A percentile compares a stretch with the other conserved stretches of the same genome.
These are phyloP conservation scores for Dalechampia spathulata DNA, from an alignment of 441 rosid genomes.

Conservation along the genomic window DNA sequence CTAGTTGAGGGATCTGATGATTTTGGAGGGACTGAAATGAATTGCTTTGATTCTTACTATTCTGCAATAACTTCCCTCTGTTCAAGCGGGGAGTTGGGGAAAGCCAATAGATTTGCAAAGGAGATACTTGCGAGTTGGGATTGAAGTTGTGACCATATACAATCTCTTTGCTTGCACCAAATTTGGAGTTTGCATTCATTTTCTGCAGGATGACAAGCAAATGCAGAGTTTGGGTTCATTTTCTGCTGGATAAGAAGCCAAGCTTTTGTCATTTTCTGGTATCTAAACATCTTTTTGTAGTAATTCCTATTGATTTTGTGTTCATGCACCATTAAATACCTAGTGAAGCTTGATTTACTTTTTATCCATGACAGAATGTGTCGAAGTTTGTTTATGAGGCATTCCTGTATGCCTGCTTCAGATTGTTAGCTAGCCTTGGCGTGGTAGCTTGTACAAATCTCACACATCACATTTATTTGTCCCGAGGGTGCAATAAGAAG, in stretches of 20 bases:
- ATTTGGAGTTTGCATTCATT: not conserved
- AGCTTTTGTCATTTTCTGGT: constrained; percentile 3
- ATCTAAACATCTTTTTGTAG: not conserved
- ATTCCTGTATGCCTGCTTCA: not conserved
- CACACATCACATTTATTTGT: not conserved
- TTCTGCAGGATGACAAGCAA: too few species aligned
- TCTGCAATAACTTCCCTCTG: constrained; percentile 17
- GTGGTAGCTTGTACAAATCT: not conserved
- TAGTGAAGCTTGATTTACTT: not conserved
- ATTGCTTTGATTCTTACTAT: constrained; percentile 20
- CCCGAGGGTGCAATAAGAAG: not conserved
- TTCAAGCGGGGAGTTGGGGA: constrained; percentile 15
- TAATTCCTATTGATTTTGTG: not conserved
- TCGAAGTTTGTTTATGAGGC: not conserved
- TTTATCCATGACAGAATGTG: not conserved
- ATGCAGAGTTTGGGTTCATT: too few species aligned
- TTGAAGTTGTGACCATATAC: constrained; percentile 1
- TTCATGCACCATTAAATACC: not conserved
- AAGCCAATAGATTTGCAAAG: constrained; percentile 24
- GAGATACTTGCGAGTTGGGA: constrained; percentile 15
- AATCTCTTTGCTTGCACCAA: not conserved
- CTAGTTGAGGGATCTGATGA: not conserved
- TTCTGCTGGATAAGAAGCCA: not conserved
- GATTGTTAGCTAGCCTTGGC: not conserved
- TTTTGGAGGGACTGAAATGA: not conserved